These are phyloP conservation scores for Porphyra umbilicalis DNA, from an alignment of 31 red algal genomes.

Conservation along the genomic window DNA sequence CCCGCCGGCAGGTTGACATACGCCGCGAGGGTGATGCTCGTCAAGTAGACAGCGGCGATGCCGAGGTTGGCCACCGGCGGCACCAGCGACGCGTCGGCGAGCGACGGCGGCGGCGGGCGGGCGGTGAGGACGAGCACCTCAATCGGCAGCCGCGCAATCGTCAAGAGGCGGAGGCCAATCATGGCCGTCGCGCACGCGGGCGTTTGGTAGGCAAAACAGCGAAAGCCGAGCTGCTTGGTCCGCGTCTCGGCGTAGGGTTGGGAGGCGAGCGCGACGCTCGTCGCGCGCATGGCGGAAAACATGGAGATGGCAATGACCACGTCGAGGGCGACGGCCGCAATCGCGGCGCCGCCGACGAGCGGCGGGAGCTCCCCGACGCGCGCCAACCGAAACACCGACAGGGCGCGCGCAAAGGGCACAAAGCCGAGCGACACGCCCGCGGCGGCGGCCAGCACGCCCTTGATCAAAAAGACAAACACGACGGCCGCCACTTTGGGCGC, in stretches of 20 bases:
- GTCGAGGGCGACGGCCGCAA: constrained; percentile 31
- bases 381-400: constrained; percentile 33
- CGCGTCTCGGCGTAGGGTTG: constrained; percentile 61
- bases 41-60: constrained; percentile 50
- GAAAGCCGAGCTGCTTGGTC: constrained; percentile 70
- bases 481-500: constrained; percentile 39
- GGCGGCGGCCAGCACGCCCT: constrained; percentile 25
- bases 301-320: constrained; percentile 26
- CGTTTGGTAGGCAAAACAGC: constrained; percentile 57
- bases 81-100: constrained; percentile 9
- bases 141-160: constrained; percentile 18
- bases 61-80: constrained; percentile 47
- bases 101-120: background rate
- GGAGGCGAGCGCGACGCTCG: constrained; percentile 28
- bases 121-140: constrained; percentile 12
- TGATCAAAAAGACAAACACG: constrained; percentile 27
- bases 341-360: constrained; percentile 21
- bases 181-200: constrained; percentile 38
- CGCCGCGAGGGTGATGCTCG: constrained; percentile 39
- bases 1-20: constrained; percentile 53
- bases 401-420: constrained; percentile 34
- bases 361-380: constrained; percentile 2
- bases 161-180: constrained; percentile 21
- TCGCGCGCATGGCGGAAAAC: constrained; percentile 22
- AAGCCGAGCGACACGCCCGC: constrained; percentile 36